Evolutionary conservation across 192 early-diverging fungal species (phyloP), one percentile per base, ranked within the genome.

Genomic region (Entomortierella parvispora): DNA sequence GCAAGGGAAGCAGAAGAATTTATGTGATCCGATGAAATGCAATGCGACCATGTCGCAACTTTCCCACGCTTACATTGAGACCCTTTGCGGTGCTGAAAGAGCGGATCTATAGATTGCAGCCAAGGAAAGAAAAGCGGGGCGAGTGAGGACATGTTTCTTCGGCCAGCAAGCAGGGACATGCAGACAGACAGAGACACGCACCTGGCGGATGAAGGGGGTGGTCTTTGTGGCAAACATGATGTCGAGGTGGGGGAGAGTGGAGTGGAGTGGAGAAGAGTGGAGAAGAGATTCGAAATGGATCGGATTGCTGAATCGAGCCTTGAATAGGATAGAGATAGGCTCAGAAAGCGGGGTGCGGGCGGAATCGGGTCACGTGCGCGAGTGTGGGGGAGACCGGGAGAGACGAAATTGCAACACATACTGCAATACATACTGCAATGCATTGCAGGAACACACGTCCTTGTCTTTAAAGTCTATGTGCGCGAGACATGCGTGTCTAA

Each of bases 31-130:
- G 49, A 50, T 50, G 49, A 50, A 25, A 25, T 25, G 49, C 22
- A 25, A 25, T 55, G 28, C 31, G 20, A n/a, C n/a, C n/a, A n/a
- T n/a, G n/a, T 10, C 8, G 34, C 18, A 17, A 22, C n/a, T 68
- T 77, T 54, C 55, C 74, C 57, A 68, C 65, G 74, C 65, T 77
- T 77, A 77, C 74, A 58, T 77, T 77, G 31, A 77, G 66, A 23
- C 52, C 49, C 61, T 77, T 77, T 26, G 53, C 60, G 28, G 74
- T 77, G 55, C 65, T 68, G 55, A 68, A 77, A 33, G 65, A 56
- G 66, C 74, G 74, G 58, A 77, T 53, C 74, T 77, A 77, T 44
- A 22, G 31, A 58, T n/a, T 14, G 25, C 23, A 33, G 34, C 4
- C 23, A 32, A 22, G 15, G 34, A 47, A n/a, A 23, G 25, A 50